Percentiles rank a stretch among this genome's conserved stretches.
Evolutionary conservation across 768 basidiomycete species (phyloP).

Genomic region (Lactifluus rugatus): DNA sequence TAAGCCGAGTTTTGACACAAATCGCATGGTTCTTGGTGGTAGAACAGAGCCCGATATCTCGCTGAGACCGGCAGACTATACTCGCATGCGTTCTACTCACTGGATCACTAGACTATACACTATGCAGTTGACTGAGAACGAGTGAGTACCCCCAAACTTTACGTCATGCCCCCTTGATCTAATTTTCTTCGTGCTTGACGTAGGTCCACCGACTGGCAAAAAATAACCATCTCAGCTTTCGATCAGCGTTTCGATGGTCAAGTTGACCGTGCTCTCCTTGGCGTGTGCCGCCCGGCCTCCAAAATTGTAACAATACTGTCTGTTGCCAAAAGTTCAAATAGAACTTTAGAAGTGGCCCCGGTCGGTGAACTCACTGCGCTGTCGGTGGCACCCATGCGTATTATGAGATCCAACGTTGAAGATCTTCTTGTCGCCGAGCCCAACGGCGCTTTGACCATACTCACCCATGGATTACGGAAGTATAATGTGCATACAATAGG

Average conservation of each 20-base stretch:
- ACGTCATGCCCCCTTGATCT: background rate
- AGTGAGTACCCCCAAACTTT: constrained; percentile 32
- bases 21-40: constrained; percentile 57
- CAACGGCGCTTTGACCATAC: constrained; percentile 41
- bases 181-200: background rate
- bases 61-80: constrained; percentile 41
- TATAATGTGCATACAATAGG: constrained; percentile 21
- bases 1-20: constrained; percentile 51
- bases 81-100: constrained; percentile 58
- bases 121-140: constrained; percentile 35
- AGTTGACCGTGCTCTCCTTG: constrained; percentile 41
- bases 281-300: constrained; percentile 43
- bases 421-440: constrained; percentile 64
- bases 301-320: constrained; percentile 39
- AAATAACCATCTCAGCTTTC: constrained; percentile 50
- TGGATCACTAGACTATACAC: constrained; percentile 60
- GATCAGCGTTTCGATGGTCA: constrained; percentile 57
- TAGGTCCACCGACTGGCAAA: constrained; percentile 29
- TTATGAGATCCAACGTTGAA: constrained; percentile 51
- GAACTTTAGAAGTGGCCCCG: constrained; percentile 33
- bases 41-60: constrained; percentile 35
- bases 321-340: constrained; percentile 35
- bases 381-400: constrained; percentile 47
- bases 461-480: constrained; percentile 51
- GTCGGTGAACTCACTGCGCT: constrained; percentile 35